Conservation (phyloP, 257 asterid species). For the Capsicum pubescens region DNA sequence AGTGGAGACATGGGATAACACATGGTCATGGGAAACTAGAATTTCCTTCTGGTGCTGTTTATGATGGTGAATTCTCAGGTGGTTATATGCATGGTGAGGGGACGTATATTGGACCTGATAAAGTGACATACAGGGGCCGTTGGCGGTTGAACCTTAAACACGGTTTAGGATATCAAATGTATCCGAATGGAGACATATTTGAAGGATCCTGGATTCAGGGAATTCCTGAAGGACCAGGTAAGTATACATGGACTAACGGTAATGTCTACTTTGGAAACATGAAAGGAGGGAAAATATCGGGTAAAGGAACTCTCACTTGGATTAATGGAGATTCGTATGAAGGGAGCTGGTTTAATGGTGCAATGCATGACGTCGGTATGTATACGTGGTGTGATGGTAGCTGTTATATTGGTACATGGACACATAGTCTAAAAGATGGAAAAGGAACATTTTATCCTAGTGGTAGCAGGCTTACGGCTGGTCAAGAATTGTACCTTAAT, state of each 20-base stretch:
- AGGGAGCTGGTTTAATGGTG: slow-evolving; percentile 81
- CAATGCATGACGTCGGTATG: slow-evolving; percentile 91
- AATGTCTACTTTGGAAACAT: slow-evolving; percentile 85
- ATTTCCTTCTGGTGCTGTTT: slow-evolving; percentile 84
- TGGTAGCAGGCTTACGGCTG: slow-evolving; percentile 69
- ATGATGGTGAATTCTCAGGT: slow-evolving; percentile 89
- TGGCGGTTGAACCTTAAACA: slow-evolving; percentile 90
- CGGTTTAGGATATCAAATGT: slow-evolving; percentile 85
- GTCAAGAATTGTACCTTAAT: slow-evolving; percentile 74
- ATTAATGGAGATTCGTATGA: slow-evolving; percentile 77
- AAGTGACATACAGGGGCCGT: slow-evolving; percentile 70
- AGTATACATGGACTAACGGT: slow-evolving; percentile 85
- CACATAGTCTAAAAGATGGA: slow-evolving; percentile 90
- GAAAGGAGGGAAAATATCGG: slow-evolving; percentile 88
- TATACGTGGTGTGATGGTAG: slow-evolving; percentile 89
- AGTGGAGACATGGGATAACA: slow-evolving; percentile 93
- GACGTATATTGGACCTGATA: slow-evolving; percentile 54
- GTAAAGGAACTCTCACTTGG: slow-evolving; percentile 97
- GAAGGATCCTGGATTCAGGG: slow-evolving; percentile 99
- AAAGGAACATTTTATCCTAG: slow-evolving; percentile 90
- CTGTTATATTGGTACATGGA: slow-evolving; percentile 89
- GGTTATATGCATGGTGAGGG: slow-evolving; percentile 88
- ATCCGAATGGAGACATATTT: slow-evolving; percentile 72
- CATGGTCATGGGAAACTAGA: slow-evolving; percentile 79
- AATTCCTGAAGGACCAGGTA: slow-evolving; percentile 89